Evolutionary conservation across 2,329 filamentous ascomycete genomes (phyloP), one percentile per base, ranked within the genome.

Genomic region (Cladophialophora psammophila): DNA sequence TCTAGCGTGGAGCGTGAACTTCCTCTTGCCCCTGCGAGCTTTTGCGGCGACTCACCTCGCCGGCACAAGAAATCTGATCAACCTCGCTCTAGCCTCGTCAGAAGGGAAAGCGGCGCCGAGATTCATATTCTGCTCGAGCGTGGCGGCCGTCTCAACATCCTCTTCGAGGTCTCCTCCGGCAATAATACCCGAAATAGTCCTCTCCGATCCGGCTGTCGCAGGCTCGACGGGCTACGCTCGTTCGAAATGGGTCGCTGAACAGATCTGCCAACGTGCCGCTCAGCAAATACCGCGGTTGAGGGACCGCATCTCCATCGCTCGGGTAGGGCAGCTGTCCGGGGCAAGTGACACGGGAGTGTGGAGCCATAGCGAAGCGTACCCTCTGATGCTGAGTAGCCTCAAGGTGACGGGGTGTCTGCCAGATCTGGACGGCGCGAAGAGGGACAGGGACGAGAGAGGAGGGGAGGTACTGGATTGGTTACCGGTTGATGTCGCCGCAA

Each of bases 1-100:
- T 74, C 81, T 87, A 7, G 87, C 87, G 20, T 90, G 88, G 88
- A 81, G 84, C 1, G 88, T 90, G 18, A 90, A 90, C 75, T 90
- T 90, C 78, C 84, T 83, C 32, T 79, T 87, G 61, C 81, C 83
- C 3, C 78, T 90, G 0, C 77, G 76, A 45, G 86, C 83, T 66
- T 90, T 90, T 71, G 81, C 82, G 56, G 79, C 80, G 45, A 82
- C 86, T 68, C 83, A 84, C 69, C 83, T 89, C 36, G 76, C 79
- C 3, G 83, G 81, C 34, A 76, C 86, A 10, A 76, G 76, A 9
- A 82, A 87, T 68, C 76, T 88, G 0, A 74, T 88, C 40, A 75
- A 80, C 55, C 76, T 87, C 7, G 78, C 81, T 0, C 73, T 81
- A 1, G 55, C 62, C 1, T 75, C 72, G 20, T 76, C 72, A 13